Evolutionary conservation across 179 eudicot genomes (phyloP).

Genomic region (Corrigiola litoralis): DNA sequence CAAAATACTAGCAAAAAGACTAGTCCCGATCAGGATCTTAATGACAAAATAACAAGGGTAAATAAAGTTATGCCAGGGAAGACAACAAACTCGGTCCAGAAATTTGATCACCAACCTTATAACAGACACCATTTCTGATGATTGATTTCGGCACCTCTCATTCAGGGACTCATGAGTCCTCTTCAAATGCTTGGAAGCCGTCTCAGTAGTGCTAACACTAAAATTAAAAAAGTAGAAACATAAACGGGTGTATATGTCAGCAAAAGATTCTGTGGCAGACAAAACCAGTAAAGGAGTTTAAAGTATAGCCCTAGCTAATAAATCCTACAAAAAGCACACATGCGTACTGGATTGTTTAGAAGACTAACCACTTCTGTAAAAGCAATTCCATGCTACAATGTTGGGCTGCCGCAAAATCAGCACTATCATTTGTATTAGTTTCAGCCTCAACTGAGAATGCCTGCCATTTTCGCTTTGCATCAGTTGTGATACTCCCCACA

Average conservation of each 20-base stretch:
- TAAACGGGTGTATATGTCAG: neutral
- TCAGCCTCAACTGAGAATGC: slow-evolving; percentile 67
- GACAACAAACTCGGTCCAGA: neutral
- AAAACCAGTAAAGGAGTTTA: neutral
- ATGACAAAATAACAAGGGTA: too few species aligned
- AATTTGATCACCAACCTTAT: slow-evolving; percentile 47
- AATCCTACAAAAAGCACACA: neutral
- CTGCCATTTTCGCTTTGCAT: slow-evolving; percentile 94
- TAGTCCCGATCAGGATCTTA: too few species aligned
- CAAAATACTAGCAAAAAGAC: neutral
- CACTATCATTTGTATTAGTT: slow-evolving; percentile 53
- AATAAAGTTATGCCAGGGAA: neutral
- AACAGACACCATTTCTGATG: slow-evolving; percentile 46
- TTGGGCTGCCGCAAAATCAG: slow-evolving; percentile 87
- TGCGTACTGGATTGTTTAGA: neutral
- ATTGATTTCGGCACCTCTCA: slow-evolving; percentile 53
- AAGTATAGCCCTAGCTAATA: neutral
- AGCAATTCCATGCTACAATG: slow-evolving; percentile 93
- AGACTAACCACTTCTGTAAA: slow-evolving; percentile 63
- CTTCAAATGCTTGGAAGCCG: slow-evolving; percentile 65
- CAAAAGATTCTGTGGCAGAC: neutral
- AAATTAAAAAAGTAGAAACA: neutral
- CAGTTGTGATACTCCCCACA: slow-evolving; percentile 65
- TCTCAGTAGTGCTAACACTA: slow-evolving; percentile 68
- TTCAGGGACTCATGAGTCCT: slow-evolving; percentile 56